Evolutionary conservation across 2,329 filamentous ascomycete species (phyloP).

Genomic region (Aspergillus brasiliensis): DNA sequence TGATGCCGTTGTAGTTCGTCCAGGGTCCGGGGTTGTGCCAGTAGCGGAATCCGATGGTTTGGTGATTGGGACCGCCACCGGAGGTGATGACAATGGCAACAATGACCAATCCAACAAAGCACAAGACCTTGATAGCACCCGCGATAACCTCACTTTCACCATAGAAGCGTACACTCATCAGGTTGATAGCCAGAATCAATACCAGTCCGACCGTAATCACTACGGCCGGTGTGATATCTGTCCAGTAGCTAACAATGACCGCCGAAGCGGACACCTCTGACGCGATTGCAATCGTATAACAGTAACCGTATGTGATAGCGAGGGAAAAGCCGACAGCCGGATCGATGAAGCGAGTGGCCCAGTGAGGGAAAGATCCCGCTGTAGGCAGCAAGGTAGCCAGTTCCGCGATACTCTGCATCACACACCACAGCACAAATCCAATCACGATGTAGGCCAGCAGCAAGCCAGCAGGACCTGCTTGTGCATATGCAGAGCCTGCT

Average conservation of each 20-base stretch:
- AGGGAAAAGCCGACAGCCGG: constrained; percentile 91
- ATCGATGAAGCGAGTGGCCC: constrained; percentile 86
- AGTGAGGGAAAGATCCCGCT: constrained; percentile 86
- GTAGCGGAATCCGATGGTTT: constrained; percentile 38
- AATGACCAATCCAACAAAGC: constrained; percentile 33
- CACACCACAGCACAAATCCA: constrained; percentile 83
- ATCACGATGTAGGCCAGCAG: constrained; percentile 63
- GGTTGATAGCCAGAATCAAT: constrained; percentile 34
- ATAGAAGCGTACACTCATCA: constrained; percentile 36
- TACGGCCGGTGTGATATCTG: constrained; percentile 64
- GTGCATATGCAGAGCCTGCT: constrained; percentile 69
- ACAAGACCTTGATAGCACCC: constrained; percentile 35
- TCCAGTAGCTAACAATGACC: constrained; percentile 82
- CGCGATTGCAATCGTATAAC: constrained; percentile 78
- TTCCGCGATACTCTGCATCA: constrained; percentile 86
- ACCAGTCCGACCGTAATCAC: constrained; percentile 60
- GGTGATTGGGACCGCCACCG: constrained; percentile 34
- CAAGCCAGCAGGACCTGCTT: constrained; percentile 74
- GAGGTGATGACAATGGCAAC: constrained; percentile 37
- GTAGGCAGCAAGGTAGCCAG: constrained; percentile 88
- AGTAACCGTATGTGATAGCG: constrained; percentile 74
- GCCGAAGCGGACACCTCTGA: constrained; percentile 78
- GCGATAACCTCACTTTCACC: constrained; percentile 36
- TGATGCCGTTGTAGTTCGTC: constrained; percentile 35
- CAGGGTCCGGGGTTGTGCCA: constrained; percentile 38